These are phyloP conservation scores for Asterochloris sp. DNA, from an alignment of 139 green algal species.

Conservation along the genomic window DNA sequence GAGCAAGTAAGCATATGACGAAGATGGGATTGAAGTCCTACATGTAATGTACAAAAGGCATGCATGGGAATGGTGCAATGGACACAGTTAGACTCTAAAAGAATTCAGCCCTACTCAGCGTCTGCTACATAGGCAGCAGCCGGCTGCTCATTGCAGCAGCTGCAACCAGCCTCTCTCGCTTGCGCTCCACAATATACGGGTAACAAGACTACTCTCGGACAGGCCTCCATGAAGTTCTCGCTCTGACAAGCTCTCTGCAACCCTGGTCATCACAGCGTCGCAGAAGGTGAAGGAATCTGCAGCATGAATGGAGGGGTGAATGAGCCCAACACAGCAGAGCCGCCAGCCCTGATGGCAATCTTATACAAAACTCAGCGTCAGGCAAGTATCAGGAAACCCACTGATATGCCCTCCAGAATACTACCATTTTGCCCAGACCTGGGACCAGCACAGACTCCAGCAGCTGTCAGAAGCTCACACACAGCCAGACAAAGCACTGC, in stretches of 20 bases:
- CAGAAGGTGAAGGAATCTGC: slow-evolving; percentile 51
- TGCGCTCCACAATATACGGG: too few species aligned
- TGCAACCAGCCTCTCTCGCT: background rate
- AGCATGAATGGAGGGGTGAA: background rate
- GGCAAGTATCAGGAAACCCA: background rate
- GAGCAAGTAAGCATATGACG: too few species aligned
- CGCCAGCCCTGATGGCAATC: background rate
- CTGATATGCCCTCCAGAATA: background rate
- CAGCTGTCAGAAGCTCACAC: background rate
- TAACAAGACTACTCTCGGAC: too few species aligned
- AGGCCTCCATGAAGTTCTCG: slow-evolving; percentile 61
- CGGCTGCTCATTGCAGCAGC: background rate
- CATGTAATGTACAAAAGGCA: too few species aligned
- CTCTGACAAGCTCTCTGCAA: slow-evolving; percentile 68
- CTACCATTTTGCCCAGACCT: background rate
- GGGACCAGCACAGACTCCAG: background rate
- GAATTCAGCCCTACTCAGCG: background rate
- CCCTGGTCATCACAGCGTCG: slow-evolving; percentile 39
- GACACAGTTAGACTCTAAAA: too few species aligned
- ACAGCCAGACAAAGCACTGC: background rate
- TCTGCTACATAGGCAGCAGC: background rate
- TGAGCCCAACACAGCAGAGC: background rate
- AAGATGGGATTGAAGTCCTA: too few species aligned
- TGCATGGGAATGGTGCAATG: too few species aligned
- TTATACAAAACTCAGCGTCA: background rate